A percentile compares a stretch with the other conserved stretches of the same genome.
Evolutionary conservation across 2,329 filamentous ascomycete species (phyloP).

Genomic region (Cladophialophora psammophila): DNA sequence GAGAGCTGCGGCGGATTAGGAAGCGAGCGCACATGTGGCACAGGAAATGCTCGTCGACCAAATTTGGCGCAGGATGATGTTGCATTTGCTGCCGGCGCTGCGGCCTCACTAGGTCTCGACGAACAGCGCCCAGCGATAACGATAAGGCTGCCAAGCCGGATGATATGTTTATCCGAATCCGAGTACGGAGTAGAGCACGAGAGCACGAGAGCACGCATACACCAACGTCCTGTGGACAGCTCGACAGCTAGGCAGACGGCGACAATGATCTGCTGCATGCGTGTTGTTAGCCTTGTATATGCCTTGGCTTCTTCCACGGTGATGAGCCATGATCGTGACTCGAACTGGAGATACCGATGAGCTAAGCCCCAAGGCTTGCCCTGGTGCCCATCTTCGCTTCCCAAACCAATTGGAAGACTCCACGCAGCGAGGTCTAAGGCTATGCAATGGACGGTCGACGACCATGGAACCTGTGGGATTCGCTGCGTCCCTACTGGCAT

Average conservation of each 20-base stretch:
- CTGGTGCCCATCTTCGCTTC: not conserved
- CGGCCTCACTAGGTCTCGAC: not conserved
- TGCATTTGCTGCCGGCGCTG: slow-evolving; percentile 10
- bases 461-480: slow-evolving; percentile 3
- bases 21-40: slow-evolving; percentile 16
- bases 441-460: not conserved
- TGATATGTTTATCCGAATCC: slow-evolving; percentile 5
- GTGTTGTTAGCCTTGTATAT: not conserved
- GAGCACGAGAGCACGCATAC: too few relatives aligned
- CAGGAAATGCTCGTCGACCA: slow-evolving; percentile 7
- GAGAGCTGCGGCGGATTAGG: slow-evolving; percentile 25
- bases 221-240: too few relatives aligned
- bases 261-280: not conserved
- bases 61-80: slow-evolving; percentile 14
- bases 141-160: slow-evolving; percentile 26
- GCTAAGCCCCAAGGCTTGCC: too few relatives aligned
- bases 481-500: not conserved
- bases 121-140: slow-evolving; percentile 13
- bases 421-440: slow-evolving; percentile 1
- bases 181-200: not conserved
- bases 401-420: not conserved
- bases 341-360: too few relatives aligned
- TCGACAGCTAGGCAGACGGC: not conserved
- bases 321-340: not conserved
- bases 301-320: not conserved